These are phyloP conservation scores for Tuber brumale DNA, from an alignment of 495 filamentous ascomycete species.

Conservation along the genomic window DNA sequence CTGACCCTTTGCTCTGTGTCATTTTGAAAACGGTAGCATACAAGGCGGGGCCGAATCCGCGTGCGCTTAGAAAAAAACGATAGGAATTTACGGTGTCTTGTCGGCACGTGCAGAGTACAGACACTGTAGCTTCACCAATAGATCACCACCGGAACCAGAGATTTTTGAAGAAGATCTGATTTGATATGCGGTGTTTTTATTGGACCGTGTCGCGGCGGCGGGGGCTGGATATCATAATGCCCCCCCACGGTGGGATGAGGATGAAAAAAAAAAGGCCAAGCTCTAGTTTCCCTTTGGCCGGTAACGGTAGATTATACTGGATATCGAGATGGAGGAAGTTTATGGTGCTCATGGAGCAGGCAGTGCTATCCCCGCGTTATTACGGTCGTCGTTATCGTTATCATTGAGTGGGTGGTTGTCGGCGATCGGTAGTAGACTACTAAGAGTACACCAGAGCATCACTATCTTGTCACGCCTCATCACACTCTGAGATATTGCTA, in stretches of 20 bases:
- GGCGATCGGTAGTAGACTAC: not conserved
- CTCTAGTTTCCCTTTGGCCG: not conserved
- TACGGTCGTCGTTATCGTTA: not conserved
- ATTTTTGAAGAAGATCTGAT: not conserved
- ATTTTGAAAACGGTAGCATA: not conserved
- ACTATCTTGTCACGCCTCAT: not conserved
- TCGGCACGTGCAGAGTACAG: not conserved
- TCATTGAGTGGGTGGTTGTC: not conserved
- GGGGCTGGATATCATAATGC: not conserved
- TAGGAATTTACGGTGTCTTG: not conserved
- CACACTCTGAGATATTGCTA: not conserved
- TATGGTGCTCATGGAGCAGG: not conserved
- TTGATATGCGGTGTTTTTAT: not conserved
- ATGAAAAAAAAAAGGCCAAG: not conserved
- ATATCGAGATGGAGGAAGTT: not conserved
- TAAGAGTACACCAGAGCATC: too few relatives aligned
- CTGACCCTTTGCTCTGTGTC: not conserved
- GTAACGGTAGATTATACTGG: not conserved
- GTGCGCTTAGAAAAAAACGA: not conserved
- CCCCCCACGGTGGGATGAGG: not conserved
- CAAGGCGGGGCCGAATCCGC: not conserved
- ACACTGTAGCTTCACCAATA: not conserved
- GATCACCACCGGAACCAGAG: not conserved
- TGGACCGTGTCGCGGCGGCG: not conserved
- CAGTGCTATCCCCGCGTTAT: not conserved